A percentile compares a stretch with the other conserved stretches of the same genome.
Conservation (phyloP, 768 basidiomycete species). For the Suillus luteus region DNA sequence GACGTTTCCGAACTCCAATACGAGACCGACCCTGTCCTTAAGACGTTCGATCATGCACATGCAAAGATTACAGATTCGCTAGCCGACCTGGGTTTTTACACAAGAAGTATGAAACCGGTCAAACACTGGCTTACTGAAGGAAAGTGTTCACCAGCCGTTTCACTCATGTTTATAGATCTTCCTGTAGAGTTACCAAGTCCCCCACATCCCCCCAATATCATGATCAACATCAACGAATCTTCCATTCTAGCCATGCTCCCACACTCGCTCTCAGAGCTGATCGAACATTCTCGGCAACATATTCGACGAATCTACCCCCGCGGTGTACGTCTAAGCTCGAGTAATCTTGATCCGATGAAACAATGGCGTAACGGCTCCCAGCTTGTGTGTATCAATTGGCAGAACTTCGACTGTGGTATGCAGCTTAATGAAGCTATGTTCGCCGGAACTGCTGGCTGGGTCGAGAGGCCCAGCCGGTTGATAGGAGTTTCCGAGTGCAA, state of each 20-base stretch:
- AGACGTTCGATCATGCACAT: conserved; percentile 5
- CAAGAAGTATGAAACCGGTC: conserved; percentile 61
- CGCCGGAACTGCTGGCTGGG: conserved; percentile 56
- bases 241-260: conserved; percentile 44
- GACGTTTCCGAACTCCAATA: conserved; percentile 26
- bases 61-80: conserved; percentile 52
- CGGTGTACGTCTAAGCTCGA: conserved; percentile 56
- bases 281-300: conserved; percentile 44
- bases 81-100: conserved; percentile 58
- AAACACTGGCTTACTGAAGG: conserved; percentile 51
- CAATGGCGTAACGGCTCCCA: conserved; percentile 63
- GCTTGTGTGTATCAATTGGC: conserved; percentile 62
- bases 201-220: conserved; percentile 40
- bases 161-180: not conserved
- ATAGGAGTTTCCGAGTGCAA: conserved; percentile 23
- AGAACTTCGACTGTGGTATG: conserved; percentile 57
- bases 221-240: conserved; percentile 65
- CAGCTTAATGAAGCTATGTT: conserved; percentile 68
- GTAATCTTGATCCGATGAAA: conserved; percentile 52
- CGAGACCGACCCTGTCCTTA: conserved; percentile 8
- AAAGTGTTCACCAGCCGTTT: conserved; percentile 18
- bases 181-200: conserved; percentile 19
- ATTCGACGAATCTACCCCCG: conserved; percentile 60
- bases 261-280: conserved; percentile 36
- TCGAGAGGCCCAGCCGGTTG: conserved; percentile 45